Percentiles rank a stretch among this genome's conserved stretches.
Conservation (phyloP, 2,329 filamentous ascomycete genomes). For the Monosporascus sp. region DNA sequence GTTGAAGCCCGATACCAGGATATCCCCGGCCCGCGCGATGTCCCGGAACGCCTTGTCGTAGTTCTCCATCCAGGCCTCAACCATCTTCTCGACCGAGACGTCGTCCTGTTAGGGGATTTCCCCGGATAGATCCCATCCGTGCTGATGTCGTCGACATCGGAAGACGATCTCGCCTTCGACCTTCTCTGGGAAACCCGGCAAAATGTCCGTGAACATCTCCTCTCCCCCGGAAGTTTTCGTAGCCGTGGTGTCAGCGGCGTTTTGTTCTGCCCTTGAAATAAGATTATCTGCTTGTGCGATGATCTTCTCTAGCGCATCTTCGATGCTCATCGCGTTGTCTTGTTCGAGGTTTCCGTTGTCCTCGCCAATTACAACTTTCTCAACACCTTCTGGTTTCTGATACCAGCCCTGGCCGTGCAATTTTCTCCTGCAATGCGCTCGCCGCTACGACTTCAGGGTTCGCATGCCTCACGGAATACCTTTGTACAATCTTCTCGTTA, state of each 20-base stretch:
- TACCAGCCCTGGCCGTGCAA: conserved; percentile 77
- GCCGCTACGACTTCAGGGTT: conserved; percentile 91
- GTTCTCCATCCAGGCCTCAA: conserved; percentile 87
- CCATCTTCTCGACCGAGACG: conserved; percentile 73
- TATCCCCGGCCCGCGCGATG: conserved; percentile 65
- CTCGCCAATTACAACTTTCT: conserved; percentile 66
- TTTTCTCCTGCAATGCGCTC: conserved; percentile 69
- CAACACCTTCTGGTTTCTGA: conserved; percentile 61
- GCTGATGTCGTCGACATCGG: neutral
- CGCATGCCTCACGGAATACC: conserved; percentile 70
- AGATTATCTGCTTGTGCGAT: conserved; percentile 6
- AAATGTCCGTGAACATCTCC: conserved; percentile 65
- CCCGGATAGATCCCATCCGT: conserved; percentile 53
- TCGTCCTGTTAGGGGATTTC: conserved; percentile 89
- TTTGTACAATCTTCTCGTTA: conserved; percentile 94
- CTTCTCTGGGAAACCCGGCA: conserved; percentile 79
- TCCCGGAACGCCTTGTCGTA: conserved; percentile 70
- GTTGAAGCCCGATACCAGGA: conserved; percentile 82
- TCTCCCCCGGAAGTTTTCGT: conserved; percentile 20
- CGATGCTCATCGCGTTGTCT: conserved; percentile 61
- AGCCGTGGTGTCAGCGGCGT: neutral
- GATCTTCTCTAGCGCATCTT: conserved; percentile 46
- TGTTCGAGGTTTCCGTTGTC: conserved; percentile 62
- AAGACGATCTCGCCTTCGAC: conserved; percentile 70
- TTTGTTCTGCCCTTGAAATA: conserved; percentile 1